Evolutionary conservation across 1,284 basidiomycete genomes (phyloP), one percentile per base, ranked within the genome.

Genomic region (Sporisorium scitamineum): DNA sequence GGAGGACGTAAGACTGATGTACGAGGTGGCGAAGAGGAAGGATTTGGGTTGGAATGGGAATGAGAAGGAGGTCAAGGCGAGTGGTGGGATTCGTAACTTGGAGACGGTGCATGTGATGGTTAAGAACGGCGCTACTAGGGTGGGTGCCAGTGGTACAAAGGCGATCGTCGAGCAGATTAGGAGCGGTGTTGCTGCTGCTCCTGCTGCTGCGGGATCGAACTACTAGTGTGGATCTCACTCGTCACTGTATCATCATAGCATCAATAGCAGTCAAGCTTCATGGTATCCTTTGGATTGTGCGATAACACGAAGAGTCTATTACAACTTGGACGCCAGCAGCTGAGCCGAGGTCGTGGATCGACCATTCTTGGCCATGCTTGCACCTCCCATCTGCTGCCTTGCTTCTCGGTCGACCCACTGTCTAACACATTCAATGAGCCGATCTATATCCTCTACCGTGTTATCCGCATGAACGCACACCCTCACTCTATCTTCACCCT

Each of bases 381-480:
- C 47, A 8, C 26, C 5, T n/a, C 27, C 47, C 2, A 27, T 22
- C 26, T 5, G 14, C 9, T 55, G 42, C 8, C 18, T 14, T 22
- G 16, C n/a, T 16, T 57, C 64, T 10, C 20, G 27, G 2, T 47
- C 42, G 8, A 62, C 42, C 74, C 74, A 76, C 14, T 6, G n/a
- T 2, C 44, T 27, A 16, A 76, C 66, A 42, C 61, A 63, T 7
- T 48, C 54, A n/a, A 67, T 70, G 22, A 85, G 62, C 26, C 84
- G 81, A 48, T 90, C 88, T 0, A 95, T 88, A 42, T 95, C 90
- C 54, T 87, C 87, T 27, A 76, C 80, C 29, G 90, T 90, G 73
- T 94, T 93, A 2, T 88, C 89, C 0, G 93, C 90, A 84, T 94
- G 93, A 41, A 95, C 83, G 85, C 94, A 96, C 22, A 95, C 89